Base-by-base conservation (phyloP, 2,329 filamentous ascomycete species). In the Ascocoryne sarcoides region DNA sequence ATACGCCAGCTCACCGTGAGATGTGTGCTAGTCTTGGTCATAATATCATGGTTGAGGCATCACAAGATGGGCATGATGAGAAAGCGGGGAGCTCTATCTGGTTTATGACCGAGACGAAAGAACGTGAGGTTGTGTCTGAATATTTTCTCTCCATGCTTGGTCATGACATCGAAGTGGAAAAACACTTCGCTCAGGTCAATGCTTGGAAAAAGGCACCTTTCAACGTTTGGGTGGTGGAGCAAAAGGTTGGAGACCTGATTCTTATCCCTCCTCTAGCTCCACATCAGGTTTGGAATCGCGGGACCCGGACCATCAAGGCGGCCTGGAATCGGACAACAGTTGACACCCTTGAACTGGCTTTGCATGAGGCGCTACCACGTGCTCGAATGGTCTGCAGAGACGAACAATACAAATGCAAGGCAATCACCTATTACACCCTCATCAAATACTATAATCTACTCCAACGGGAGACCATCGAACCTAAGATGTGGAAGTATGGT, bases 401-500 rank as follows among this genome's bases (percentile, higher is more conserved):
- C 51, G 92, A 98, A 60, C 90, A 96, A 61, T 98, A 98, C 69
- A 96, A 96, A 61, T 95, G 94, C 65, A 96, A 96, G 60, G 86
- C 89, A 4, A 95, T 96, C 43, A 72, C 95, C 32, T 95, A 89
- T 61, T 95, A 82, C 58, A 86, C 88, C 0, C 69, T 96, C 3
- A 67, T 82, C 9, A 92, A 88, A 55, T 96, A 96, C 59, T 68
- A 71, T 46, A 66, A 68, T n/a, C 71, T 85, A 12, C 65, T 72
- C 39, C 65, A 71, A 17, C 66, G 75, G 36, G 73, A 76, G 36
- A 55, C 53, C 1, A 47, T 59, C 2, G 52, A 57, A 66, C 65
- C 60, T 41, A 61, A 66, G 2, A 77, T 58, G 55, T 58, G 54
- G 57, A 54, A 51, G 32, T 54, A 55, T 39, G 54, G 55, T 14